phyloP scores from a whole-genome alignment of 768 basidiomycete species.

The Pholiota microspora region DNA sequence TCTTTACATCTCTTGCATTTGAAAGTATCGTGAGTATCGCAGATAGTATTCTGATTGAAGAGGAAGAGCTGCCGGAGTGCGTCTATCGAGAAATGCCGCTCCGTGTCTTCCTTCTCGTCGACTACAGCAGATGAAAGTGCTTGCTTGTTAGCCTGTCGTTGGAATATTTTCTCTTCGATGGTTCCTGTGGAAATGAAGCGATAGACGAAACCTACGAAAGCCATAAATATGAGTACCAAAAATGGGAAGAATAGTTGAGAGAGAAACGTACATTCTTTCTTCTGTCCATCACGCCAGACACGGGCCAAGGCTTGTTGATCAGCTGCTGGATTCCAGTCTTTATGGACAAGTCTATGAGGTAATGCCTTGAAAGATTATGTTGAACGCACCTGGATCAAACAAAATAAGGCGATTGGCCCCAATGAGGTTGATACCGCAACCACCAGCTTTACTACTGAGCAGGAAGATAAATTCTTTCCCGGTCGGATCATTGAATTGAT shows the following conservation, averaged over 20 bases:
- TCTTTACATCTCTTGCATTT: conserved; percentile 92
- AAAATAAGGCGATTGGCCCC: conserved; percentile 94
- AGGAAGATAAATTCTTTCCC: conserved; percentile 95
- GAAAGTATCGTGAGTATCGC: conserved; percentile 98
- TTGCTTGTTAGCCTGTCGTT: conserved; percentile 94
- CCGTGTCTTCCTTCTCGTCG: conserved; percentile 93
- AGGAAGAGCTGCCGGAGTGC: conserved; percentile 87
- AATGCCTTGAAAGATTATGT: background rate
- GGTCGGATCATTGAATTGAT: conserved; percentile 91
- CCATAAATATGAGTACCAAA: background rate
- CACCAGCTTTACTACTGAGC: conserved; percentile 93
- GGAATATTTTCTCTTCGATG: conserved; percentile 99
- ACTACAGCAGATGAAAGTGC: conserved; percentile 97
- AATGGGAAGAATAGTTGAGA: background rate
- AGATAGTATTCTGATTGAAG: conserved; percentile 82
- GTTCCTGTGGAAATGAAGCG: conserved; percentile 97
- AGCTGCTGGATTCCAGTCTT: conserved; percentile 98
- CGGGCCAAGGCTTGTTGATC: conserved; percentile 98
- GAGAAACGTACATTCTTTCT: conserved; percentile 86
- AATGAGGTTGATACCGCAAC: conserved; percentile 96
- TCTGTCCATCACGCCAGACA: conserved; percentile 99
- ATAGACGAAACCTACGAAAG: conserved; percentile 83
- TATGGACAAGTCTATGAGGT: background rate
- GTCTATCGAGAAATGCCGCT: conserved; percentile 92
- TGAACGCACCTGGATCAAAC: conserved; percentile 80